A percentile compares a stretch with the other conserved stretches of the same genome.
Evolutionary conservation across 176 grass and related monocot species (phyloP).

Genomic region (Poa annua): DNA sequence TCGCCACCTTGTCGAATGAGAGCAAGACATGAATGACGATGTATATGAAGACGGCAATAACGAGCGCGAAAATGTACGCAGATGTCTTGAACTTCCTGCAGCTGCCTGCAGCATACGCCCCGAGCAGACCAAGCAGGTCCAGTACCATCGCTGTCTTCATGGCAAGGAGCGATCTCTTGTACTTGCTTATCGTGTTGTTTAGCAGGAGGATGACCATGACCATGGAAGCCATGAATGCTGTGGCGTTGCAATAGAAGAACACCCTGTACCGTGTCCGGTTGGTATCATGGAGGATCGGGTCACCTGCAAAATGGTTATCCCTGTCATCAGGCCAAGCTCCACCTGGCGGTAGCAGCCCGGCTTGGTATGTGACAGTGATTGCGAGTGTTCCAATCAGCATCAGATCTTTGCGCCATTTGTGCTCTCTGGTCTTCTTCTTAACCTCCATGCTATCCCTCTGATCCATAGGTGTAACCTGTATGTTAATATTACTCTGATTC

Average conservation of each 20-base stretch:
- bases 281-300: constrained; percentile 48
- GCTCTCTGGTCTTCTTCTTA: constrained; percentile 23
- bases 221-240: constrained; percentile 48
- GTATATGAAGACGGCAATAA: constrained; percentile 56
- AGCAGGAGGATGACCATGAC: constrained; percentile 49
- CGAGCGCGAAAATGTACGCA: constrained; percentile 44
- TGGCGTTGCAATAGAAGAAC: constrained; percentile 56
- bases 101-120: constrained; percentile 51
- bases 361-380: constrained; percentile 44
- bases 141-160: constrained; percentile 51
- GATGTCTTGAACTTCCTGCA: constrained; percentile 49
- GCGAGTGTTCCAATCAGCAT: constrained; percentile 61
- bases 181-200: constrained; percentile 47
- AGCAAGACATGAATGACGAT: constrained; percentile 43
- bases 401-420: constrained; percentile 63
- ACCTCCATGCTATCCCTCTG: not conserved
- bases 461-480: not conserved
- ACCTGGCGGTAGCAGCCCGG: constrained; percentile 4
- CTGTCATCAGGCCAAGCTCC: not conserved
- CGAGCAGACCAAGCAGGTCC: constrained; percentile 45
- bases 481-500: not conserved
- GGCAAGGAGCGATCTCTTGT: constrained; percentile 42
- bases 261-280: constrained; percentile 33
- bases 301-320: constrained; percentile 35
- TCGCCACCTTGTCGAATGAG: constrained; percentile 36